Evolutionary conservation across 768 basidiomycete species (phyloP).

Genomic region (Rhizopogon roseolus): DNA sequence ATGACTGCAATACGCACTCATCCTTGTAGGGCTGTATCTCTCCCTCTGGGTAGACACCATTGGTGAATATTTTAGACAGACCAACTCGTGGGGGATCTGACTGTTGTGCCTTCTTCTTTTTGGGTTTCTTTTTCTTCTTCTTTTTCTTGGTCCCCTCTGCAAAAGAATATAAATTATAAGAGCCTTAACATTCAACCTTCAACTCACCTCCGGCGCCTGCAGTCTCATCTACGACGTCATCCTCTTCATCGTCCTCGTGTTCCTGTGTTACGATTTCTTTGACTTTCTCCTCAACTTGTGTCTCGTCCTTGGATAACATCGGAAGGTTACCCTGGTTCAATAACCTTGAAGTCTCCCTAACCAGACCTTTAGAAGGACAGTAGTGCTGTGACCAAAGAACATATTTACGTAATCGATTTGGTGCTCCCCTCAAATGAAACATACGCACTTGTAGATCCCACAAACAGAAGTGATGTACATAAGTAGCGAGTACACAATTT

Average conservation of each 20-base stretch:
- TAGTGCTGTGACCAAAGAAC: too few species aligned
- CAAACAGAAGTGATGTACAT: too few species aligned
- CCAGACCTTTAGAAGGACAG: too few species aligned
- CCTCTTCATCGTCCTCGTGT: constrained; percentile 28
- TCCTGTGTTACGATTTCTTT: constrained; percentile 9
- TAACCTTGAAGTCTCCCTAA: neutral
- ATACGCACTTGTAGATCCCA: too few species aligned
- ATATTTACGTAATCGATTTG: too few species aligned
- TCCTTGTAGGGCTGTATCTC: constrained; percentile 89
- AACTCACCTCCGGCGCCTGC: constrained; percentile 23
- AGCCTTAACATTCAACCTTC: neutral
- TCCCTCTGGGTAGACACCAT: constrained; percentile 86
- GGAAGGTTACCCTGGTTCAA: neutral
- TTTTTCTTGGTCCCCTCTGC: constrained; percentile 56
- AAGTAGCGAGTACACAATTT: too few species aligned
- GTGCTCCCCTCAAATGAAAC: too few species aligned
- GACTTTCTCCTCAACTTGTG: constrained; percentile 11
- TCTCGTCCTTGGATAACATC: constrained; percentile 14
- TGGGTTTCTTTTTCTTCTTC: constrained; percentile 93
- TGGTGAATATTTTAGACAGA: constrained; percentile 82
- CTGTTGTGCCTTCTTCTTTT: constrained; percentile 79
- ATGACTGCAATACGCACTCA: constrained; percentile 55
- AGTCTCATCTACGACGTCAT: constrained; percentile 20
- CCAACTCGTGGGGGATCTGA: constrained; percentile 90
- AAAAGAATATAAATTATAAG: neutral